phyloP scores from a whole-genome alignment of 306 rosid species.

The Rosa multiflora region DNA sequence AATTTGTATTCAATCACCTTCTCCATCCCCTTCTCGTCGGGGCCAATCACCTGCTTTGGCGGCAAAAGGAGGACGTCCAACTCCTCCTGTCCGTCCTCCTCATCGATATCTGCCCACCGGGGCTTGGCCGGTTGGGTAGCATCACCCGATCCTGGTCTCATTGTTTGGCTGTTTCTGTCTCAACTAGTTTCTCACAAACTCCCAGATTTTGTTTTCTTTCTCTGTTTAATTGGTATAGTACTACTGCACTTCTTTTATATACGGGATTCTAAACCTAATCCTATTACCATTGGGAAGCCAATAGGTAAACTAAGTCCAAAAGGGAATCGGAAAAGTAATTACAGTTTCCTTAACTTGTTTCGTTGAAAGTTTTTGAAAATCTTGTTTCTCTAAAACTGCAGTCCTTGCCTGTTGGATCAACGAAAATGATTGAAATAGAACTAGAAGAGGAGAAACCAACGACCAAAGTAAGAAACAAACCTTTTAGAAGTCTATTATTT shows the following conservation, averaged over 20 bases:
- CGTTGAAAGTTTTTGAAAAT: too few relatives aligned
- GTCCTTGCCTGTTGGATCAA: too few relatives aligned
- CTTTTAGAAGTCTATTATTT: too few relatives aligned
- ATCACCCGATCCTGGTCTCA: conserved; percentile 16
- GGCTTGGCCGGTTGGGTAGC: conserved; percentile 27
- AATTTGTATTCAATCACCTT: conserved; percentile 70
- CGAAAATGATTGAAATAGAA: too few relatives aligned
- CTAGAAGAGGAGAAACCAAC: too few relatives aligned
- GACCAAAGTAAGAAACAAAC: too few relatives aligned
- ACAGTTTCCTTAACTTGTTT: conserved; percentile 21
- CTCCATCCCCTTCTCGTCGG: conserved; percentile 74
- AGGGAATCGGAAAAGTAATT: background rate
- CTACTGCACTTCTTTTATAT: background rate
- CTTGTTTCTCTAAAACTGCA: too few relatives aligned
- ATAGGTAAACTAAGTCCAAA: background rate
- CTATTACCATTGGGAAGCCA: background rate
- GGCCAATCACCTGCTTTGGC: conserved; percentile 68
- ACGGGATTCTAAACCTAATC: background rate
- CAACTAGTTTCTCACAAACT: background rate
- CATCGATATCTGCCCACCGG: conserved; percentile 63
- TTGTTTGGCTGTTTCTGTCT: background rate
- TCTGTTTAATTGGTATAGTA: too few relatives aligned
- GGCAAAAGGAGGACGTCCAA: conserved; percentile 63
- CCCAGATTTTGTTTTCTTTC: background rate
- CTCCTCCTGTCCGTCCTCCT: conserved; percentile 76